These are phyloP conservation scores for Penicillium capsulatum DNA, from an alignment of 2,329 filamentous ascomycete genomes.

Conservation along the genomic window DNA sequence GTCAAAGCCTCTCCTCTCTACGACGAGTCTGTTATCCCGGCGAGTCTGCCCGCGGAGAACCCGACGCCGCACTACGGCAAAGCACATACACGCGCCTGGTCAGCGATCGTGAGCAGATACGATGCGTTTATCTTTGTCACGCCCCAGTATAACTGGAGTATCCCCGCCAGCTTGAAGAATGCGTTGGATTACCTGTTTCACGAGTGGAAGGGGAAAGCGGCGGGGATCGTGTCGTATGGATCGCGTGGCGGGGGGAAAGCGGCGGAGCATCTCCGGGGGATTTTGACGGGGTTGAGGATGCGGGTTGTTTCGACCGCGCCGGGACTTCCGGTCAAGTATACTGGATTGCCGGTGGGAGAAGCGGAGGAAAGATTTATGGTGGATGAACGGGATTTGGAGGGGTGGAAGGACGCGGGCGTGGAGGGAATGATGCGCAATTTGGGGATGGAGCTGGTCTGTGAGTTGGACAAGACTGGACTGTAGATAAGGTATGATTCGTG, in stretches of 20 bases:
- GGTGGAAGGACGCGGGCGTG: conserved; percentile 20
- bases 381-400: conserved; percentile 19
- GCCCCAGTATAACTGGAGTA: conserved; percentile 53
- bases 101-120: conserved; percentile 29
- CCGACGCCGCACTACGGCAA: conserved; percentile 33
- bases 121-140: conserved; percentile 43
- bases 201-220: conserved; percentile 56
- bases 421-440: conserved; percentile 25
- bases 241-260: conserved; percentile 40
- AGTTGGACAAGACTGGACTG: conserved; percentile 16
- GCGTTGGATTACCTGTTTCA: conserved; percentile 59
- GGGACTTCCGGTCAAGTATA: conserved; percentile 28
- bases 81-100: conserved; percentile 38
- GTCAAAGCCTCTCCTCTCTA: conserved; percentile 36
- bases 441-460: conserved; percentile 25
- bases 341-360: conserved; percentile 23
- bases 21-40: conserved; percentile 39
- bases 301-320: conserved; percentile 27
- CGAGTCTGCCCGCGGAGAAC: conserved; percentile 26
- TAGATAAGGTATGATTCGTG: no score
- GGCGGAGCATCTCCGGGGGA: conserved; percentile 32
- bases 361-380: conserved; percentile 20
- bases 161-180: conserved; percentile 56
- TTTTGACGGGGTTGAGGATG: conserved; percentile 38
- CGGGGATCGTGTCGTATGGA: conserved; percentile 54